A percentile compares a stretch with the other conserved stretches of the same genome.
Conservation (phyloP, 1,284 basidiomycete genomes). For the Cutaneotrichosporon sp. region DNA sequence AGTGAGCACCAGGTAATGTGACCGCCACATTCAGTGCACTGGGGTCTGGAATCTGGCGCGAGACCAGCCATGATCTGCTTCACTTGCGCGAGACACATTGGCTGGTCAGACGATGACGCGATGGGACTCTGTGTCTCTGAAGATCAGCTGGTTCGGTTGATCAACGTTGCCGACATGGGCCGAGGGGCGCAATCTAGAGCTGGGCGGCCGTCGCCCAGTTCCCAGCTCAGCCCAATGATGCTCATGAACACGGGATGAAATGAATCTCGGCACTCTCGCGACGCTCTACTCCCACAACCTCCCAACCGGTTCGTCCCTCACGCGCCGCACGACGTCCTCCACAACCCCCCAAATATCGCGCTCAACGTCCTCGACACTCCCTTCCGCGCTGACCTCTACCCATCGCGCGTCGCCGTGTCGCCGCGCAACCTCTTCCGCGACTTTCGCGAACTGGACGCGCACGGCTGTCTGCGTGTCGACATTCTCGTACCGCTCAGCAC, state of each 20-base stretch:
- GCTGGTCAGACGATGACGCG: too few species aligned
- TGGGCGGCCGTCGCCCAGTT: too few species aligned
- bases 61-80: too few species aligned
- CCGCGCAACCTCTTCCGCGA: slow-evolving; percentile 50
- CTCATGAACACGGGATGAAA: background rate
- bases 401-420: slow-evolving; percentile 55
- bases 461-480: slow-evolving; percentile 72
- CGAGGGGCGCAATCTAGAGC: background rate
- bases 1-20: too few species aligned
- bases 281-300: slow-evolving; percentile 15
- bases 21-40: too few species aligned
- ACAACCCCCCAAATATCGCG: slow-evolving; percentile 62
- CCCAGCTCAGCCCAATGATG: too few species aligned
- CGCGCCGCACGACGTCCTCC: slow-evolving; percentile 47
- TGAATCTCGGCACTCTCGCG: background rate
- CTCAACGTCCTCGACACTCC: slow-evolving; percentile 61
- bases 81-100: too few species aligned
- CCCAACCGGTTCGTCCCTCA: slow-evolving; percentile 10
- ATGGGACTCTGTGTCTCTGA: too few species aligned
- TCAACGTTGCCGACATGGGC: too few species aligned
- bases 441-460: slow-evolving; percentile 62
- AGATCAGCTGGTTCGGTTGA: too few species aligned
- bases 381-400: slow-evolving; percentile 67
- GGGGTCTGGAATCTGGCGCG: too few species aligned
- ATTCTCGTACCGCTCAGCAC: slow-evolving; percentile 84